Evolutionary conservation across 73 alveolate species (phyloP), one percentile per base, ranked within the genome.

Genomic region (Paramecium sonneborni): DNA sequence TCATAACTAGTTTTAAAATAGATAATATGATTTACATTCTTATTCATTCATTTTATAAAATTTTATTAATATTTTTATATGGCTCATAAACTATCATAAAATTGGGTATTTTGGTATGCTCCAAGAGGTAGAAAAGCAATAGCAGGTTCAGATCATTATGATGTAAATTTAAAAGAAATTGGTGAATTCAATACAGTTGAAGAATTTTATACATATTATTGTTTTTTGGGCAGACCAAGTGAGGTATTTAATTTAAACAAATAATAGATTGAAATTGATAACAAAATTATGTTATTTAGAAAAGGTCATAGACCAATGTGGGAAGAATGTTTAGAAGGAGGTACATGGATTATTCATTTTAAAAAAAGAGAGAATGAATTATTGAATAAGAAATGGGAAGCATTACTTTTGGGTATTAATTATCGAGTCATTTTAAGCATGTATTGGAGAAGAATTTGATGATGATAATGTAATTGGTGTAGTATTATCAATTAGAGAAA

Each of bases 141-240:
- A 11, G 85, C 85, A 15, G 87, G 70, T 11, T 69, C 86, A 37
- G 91, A 88, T 26, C 67, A 88, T 30, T 88, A 88, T 43, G 70
- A 70, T 35, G 79, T 39, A 38, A 88, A 88, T 26, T 67, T 88
- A 23, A 88, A 88, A 28, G 41, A 30, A 43, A 26, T 88, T 56
- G 94, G 94, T 43, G 94, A 88, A 88, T 88, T 76, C 70, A 88
- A 82, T 57, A 88, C 94, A 23, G 94, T 88, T 28, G 94, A 88
- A 69, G 67, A 68, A 24, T 88, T 88, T 72, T 88, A 28, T 85
- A 11, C 46, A 21, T 69, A 88, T 38, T 88, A 88, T 82, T 69
- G 85, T 39, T 88, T 69, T 69, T 69, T 88, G 21, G 28, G 76
- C 67, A 88, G 87, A 38, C 94, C 94, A 12, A 88, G 91, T 15